phyloP scores from a whole-genome alignment of 768 basidiomycete genomes.

The Tulasnella sp. region DNA sequence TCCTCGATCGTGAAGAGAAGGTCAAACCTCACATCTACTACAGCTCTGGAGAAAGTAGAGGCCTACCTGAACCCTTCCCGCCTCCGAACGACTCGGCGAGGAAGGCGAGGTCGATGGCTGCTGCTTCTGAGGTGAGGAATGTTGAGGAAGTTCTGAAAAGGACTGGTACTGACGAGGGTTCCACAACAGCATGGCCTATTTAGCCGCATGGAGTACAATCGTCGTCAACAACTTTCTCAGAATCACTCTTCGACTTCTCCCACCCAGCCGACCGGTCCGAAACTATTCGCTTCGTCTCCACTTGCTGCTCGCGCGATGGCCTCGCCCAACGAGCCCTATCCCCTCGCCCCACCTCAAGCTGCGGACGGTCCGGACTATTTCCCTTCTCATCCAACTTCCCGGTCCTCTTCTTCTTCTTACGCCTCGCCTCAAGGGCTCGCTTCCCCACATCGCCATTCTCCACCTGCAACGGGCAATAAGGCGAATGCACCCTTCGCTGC shows the following conservation, averaged over 20 bases:
- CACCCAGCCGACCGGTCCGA: background rate
- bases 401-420: slow-evolving; percentile 6
- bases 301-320: background rate
- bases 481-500: background rate
- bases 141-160: background rate
- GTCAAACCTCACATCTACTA: slow-evolving; percentile 26
- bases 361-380: background rate
- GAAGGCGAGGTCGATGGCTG: slow-evolving; percentile 45
- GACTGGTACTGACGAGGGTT: background rate
- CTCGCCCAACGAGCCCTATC: background rate
- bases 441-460: background rate
- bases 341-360: background rate
- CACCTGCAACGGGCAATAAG: background rate
- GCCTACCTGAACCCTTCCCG: slow-evolving; percentile 56
- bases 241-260: background rate
- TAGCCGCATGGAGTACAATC: slow-evolving; percentile 14
- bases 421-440: background rate
- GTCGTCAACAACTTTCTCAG: slow-evolving; percentile 13
- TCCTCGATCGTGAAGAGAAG: slow-evolving; percentile 20
- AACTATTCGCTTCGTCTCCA: background rate
- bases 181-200: slow-evolving; percentile 12
- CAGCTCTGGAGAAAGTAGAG: slow-evolving; percentile 14
- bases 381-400: background rate
- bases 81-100: slow-evolving; percentile 73
- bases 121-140: slow-evolving; percentile 17